These are phyloP conservation scores for Quercus aquifolioides DNA, from an alignment of 306 rosid species.

Conservation along the genomic window DNA sequence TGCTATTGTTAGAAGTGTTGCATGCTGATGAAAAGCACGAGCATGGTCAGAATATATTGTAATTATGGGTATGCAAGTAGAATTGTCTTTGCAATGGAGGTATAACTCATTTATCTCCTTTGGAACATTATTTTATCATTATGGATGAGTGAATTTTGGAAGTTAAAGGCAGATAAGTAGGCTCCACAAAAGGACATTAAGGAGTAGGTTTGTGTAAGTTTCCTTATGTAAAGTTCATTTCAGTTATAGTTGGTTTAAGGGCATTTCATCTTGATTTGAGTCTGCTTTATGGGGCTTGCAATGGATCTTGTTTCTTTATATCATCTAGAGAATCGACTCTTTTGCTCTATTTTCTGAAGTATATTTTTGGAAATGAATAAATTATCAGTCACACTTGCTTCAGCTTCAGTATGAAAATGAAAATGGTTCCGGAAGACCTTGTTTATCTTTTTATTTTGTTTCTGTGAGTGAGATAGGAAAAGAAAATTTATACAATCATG, in stretches of 20 bases:
- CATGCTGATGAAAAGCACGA: neutral
- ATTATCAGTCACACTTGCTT: neutral
- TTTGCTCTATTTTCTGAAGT: neutral
- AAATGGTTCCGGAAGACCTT: neutral
- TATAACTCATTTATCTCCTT: neutral
- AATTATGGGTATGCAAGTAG: neutral
- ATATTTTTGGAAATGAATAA: neutral
- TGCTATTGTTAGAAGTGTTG: neutral
- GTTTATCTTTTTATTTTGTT: neutral
- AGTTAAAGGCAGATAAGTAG: neutral
- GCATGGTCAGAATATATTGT: neutral
- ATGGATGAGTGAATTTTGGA: neutral
- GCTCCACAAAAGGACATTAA: neutral
- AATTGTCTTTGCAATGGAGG: neutral
- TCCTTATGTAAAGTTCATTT: neutral
- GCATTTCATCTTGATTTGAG: neutral
- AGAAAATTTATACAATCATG: neutral
- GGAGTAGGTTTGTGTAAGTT: neutral
- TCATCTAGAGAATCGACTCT: neutral
- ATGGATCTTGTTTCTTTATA: neutral
- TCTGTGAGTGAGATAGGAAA: neutral
- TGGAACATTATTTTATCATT: neutral
- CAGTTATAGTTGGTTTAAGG: neutral
- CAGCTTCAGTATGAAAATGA: neutral
- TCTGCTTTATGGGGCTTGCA: neutral